These are phyloP conservation scores for Agaricus bisporus DNA, from an alignment of 768 basidiomycete genomes.

Conservation along the genomic window DNA sequence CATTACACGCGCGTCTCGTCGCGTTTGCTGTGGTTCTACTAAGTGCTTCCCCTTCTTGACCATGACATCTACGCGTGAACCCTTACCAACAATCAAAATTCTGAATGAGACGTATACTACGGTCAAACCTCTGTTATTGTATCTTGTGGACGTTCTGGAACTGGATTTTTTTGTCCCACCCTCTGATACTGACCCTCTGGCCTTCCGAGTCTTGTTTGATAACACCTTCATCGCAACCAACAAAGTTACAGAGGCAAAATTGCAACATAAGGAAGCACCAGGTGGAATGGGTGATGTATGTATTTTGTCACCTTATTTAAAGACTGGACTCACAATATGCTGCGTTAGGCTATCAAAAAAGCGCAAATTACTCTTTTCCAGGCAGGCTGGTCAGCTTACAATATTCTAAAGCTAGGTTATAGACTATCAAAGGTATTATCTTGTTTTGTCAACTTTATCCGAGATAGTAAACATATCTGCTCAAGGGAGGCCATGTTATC, in stretches of 20 bases:
- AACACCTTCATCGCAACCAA: conserved; percentile 1
- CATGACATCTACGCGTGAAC: conserved; percentile 1
- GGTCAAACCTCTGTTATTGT: conserved; percentile 31
- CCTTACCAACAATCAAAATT: conserved; percentile 23
- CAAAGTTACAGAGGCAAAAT: background rate
- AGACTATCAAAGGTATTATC: conserved; percentile 37
- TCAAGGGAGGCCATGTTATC: conserved; percentile 26
- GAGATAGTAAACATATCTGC: background rate
- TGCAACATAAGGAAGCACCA: conserved; percentile 3
- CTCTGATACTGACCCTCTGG: conserved; percentile 18
- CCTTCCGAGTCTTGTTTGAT: conserved; percentile 24
- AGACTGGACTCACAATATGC: background rate
- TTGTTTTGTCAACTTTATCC: background rate
- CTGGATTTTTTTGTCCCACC: conserved; percentile 20
- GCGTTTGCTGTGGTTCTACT: background rate
- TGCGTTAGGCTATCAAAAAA: conserved; percentile 49
- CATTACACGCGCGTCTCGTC: background rate
- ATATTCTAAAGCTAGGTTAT: conserved; percentile 67
- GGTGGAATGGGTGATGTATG: conserved; percentile 26
- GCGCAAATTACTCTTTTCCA: conserved; percentile 52
- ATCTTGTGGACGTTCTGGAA: conserved; percentile 34
- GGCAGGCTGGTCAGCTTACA: conserved; percentile 31
- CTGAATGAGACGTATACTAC: conserved; percentile 38
- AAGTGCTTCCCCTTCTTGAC: background rate
- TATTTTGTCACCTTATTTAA: background rate